Conservation (phyloP, 129 eudicot genomes). For the Sambucus nigra region DNA sequence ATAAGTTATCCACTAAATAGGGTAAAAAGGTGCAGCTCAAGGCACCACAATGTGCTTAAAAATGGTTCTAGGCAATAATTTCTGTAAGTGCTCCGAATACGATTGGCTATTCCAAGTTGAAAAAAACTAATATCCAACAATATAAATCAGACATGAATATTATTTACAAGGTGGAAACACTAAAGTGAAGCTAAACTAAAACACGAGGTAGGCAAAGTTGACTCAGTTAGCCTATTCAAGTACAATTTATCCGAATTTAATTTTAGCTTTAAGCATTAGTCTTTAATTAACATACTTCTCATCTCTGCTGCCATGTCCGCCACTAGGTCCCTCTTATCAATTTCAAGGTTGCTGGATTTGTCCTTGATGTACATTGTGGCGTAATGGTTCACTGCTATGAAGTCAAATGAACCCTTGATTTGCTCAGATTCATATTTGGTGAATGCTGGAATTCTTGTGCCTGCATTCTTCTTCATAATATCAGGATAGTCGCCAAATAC, state of each 20-base stretch:
- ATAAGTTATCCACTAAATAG: not conserved
- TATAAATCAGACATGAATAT: too few relatives aligned
- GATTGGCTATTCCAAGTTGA: too few relatives aligned
- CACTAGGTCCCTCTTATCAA: conserved; percentile 12
- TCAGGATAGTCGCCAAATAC: conserved; percentile 38
- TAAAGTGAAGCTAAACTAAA: not conserved
- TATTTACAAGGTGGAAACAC: too few relatives aligned
- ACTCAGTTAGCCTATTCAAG: too few relatives aligned
- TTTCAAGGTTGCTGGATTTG: conserved; percentile 8
- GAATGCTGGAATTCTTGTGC: conserved; percentile 27
- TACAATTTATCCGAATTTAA: too few relatives aligned
- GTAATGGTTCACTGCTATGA: conserved; percentile 31
- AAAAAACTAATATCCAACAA: too few relatives aligned
- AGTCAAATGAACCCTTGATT: conserved; percentile 35
- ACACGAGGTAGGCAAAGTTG: too few relatives aligned
- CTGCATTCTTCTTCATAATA: conserved; percentile 18
- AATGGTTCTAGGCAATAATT: too few relatives aligned
- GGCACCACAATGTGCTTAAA: too few relatives aligned
- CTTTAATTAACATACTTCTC: conserved; percentile 6
- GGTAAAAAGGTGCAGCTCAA: too few relatives aligned
- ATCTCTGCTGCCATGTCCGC: conserved; percentile 22
- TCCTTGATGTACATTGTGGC: conserved; percentile 16
- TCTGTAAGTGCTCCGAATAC: too few relatives aligned
- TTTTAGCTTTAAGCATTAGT: not conserved
- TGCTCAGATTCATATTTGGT: conserved; percentile 17